Conservation (phyloP, 2,329 filamentous ascomycete genomes). For the Alternaria sp. region DNA sequence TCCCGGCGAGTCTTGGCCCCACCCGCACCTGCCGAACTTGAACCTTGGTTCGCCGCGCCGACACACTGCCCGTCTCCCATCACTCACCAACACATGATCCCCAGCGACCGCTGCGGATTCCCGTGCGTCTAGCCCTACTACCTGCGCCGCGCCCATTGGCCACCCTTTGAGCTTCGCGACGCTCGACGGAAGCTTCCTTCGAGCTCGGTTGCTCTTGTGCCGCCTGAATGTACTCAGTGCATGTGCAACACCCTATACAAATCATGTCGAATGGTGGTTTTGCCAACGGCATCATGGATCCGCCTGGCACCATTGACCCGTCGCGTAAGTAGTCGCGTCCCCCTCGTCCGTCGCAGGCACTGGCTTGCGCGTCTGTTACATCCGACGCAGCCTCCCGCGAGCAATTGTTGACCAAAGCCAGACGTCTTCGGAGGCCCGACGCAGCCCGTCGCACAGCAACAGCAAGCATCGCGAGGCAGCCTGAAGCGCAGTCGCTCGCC, state of each 20-base stretch:
- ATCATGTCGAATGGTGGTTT: conserved; percentile 51
- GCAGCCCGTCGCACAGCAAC: conserved; percentile 44
- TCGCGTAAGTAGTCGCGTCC: conserved; percentile 27
- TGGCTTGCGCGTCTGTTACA: conserved; percentile 41
- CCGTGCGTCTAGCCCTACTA: conserved; percentile 25
- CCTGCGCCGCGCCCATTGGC: conserved; percentile 32
- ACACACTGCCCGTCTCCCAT: conserved; percentile 8
- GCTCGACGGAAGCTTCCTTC: conserved; percentile 32
- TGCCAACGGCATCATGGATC: conserved; percentile 53
- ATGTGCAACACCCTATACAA: conserved; percentile 41
- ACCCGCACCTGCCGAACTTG: conserved; percentile 12
- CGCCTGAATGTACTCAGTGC: conserved; percentile 54
- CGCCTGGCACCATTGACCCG: conserved; percentile 53
- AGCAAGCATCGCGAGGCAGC: conserved; percentile 39
- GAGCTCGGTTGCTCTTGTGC: conserved; percentile 45
- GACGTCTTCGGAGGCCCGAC: conserved; percentile 42
- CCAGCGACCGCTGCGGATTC: conserved; percentile 10
- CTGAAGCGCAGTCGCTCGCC: conserved; percentile 54
- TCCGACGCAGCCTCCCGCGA: conserved; percentile 37
- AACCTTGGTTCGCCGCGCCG: conserved; percentile 17
- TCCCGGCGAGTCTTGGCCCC: conserved; percentile 19
- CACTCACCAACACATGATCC: conserved; percentile 12
- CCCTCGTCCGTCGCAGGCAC: conserved; percentile 8
- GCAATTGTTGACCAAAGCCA: conserved; percentile 34
- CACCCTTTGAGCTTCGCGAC: conserved; percentile 23